Conservation (phyloP, 345 rosid genomes). For the Chamaenerion angustifolium region DNA sequence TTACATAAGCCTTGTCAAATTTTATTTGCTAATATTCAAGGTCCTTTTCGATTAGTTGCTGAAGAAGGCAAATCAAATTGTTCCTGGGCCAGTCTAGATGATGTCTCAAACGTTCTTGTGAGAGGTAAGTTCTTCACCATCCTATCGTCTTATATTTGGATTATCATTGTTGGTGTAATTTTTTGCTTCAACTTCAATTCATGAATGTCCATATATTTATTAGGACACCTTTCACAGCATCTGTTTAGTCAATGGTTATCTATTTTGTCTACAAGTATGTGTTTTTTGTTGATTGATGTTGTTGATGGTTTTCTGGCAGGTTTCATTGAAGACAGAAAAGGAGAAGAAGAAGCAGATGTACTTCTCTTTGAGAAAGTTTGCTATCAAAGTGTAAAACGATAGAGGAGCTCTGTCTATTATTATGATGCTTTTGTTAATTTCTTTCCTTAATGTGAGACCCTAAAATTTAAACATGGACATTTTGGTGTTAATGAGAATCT, state of each 20-base stretch:
- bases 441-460: too few species aligned
- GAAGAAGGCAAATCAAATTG: slow-evolving; percentile 97
- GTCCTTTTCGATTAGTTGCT: slow-evolving; percentile 80
- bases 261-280: too few species aligned
- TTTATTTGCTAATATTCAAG: slow-evolving; percentile 29
- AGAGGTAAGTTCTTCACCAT: slow-evolving; percentile 37
- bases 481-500: too few species aligned
- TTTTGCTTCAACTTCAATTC: too few species aligned
- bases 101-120: slow-evolving; percentile 51
- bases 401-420: too few species aligned
- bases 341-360: slow-evolving; percentile 82
- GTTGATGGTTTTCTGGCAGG: slow-evolving; percentile 16
- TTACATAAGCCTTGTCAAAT: too few species aligned
- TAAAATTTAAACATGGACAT: too few species aligned
- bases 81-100: slow-evolving; percentile 95
- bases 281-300: background rate
- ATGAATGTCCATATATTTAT: too few species aligned
- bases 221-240: too few species aligned
- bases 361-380: slow-evolving; percentile 76
- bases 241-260: too few species aligned
- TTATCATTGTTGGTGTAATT: too few species aligned
- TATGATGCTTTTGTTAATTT: too few species aligned
- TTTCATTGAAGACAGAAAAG: slow-evolving; percentile 58
- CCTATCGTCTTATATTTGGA: background rate
- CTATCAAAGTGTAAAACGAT: slow-evolving; percentile 55